Evolutionary conservation across 768 basidiomycete genomes (phyloP).

Genomic region (Ramaria rubella): DNA sequence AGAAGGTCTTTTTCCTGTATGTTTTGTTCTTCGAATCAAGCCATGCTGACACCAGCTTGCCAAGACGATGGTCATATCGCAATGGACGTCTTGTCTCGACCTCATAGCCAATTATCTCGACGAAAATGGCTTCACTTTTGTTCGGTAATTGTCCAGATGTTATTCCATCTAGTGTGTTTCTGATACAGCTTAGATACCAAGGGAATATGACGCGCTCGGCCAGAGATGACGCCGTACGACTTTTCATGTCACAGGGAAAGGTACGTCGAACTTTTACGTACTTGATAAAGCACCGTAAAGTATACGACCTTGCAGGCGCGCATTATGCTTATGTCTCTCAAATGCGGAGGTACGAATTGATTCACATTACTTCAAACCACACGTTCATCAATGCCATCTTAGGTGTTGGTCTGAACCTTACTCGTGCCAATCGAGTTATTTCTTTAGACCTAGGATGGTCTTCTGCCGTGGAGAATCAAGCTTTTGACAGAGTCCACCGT

Average conservation of each 20-base stretch:
- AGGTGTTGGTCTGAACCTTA: conserved; percentile 43
- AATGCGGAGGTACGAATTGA: conserved; percentile 43
- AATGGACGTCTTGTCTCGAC: conserved; percentile 62
- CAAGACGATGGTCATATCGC: conserved; percentile 59
- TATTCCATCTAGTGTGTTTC: background rate
- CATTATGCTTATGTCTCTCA: conserved; percentile 57
- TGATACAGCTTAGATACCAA: conserved; percentile 39
- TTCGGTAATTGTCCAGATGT: conserved; percentile 36
- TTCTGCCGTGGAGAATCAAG: conserved; percentile 54
- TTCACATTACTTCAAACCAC: background rate
- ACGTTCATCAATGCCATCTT: background rate
- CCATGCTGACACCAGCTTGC: background rate
- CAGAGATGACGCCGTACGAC: conserved; percentile 48
- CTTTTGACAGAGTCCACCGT: conserved; percentile 54
- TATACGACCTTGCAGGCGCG: conserved; percentile 22
- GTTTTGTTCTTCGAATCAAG: background rate
- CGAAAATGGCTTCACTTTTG: conserved; percentile 43
- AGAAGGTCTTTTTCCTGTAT: conserved; percentile 46
- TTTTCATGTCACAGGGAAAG: conserved; percentile 56
- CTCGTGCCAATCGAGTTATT: conserved; percentile 58
- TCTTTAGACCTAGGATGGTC: conserved; percentile 61
- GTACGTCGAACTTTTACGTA: conserved; percentile 15
- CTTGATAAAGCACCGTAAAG: background rate
- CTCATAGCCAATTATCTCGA: conserved; percentile 59
- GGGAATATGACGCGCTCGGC: conserved; percentile 50